These are phyloP conservation scores for Diaporthe amygdali DNA, from an alignment of 2,329 filamentous ascomycete species.

Conservation along the genomic window DNA sequence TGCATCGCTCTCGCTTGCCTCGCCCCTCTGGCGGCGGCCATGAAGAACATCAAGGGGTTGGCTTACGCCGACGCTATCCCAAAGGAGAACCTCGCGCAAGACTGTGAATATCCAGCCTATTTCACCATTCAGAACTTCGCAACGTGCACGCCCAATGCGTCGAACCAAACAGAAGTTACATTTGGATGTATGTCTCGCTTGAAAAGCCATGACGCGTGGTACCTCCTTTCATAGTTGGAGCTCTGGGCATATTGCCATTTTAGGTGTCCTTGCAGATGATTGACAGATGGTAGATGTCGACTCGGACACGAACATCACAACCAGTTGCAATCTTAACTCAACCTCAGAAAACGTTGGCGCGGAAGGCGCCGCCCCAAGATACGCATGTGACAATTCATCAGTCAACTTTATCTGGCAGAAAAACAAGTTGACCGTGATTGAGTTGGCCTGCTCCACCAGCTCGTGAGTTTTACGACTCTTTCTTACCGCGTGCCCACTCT, in stretches of 20 bases:
- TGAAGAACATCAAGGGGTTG: background rate
- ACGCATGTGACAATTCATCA: conserved; percentile 45
- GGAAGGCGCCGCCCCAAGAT: conserved; percentile 41
- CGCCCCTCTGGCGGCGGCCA: conserved; percentile 22
- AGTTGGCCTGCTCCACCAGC: conserved; percentile 44
- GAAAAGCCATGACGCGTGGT: background rate
- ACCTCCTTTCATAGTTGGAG: background rate
- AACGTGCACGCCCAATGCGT: conserved; percentile 34
- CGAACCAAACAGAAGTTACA: conserved; percentile 40
- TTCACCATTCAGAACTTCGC: conserved; percentile 46
- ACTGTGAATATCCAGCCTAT: conserved; percentile 43
- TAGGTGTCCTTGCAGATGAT: background rate
- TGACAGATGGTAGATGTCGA: conserved; percentile 34
- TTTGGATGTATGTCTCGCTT: conserved; percentile 41
- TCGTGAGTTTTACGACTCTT: background rate
- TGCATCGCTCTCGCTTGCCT: conserved; percentile 6
- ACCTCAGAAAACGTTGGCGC: conserved; percentile 43
- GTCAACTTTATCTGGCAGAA: conserved; percentile 51
- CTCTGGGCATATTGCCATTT: background rate
- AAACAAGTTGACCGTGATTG: conserved; percentile 46
- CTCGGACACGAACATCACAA: conserved; percentile 43
- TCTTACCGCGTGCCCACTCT: background rate
- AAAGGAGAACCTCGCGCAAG: conserved; percentile 18
- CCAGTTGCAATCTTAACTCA: conserved; percentile 49
- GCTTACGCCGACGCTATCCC: conserved; percentile 9